Conservation (phyloP, 169 alveolate species). For the Plasmodium ovale region DNA sequence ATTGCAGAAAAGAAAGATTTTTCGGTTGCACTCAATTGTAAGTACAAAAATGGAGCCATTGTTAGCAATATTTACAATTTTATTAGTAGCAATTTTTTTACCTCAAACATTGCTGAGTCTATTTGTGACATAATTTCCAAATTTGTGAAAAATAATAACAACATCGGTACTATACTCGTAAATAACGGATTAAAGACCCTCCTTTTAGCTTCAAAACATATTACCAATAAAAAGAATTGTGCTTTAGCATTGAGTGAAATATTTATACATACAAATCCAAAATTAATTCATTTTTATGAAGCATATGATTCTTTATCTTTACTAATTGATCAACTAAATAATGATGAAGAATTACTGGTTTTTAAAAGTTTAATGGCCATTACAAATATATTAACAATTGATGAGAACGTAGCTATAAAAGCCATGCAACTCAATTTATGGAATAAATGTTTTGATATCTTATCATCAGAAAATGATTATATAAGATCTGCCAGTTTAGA, state of each 20-base stretch:
- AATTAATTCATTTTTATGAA: conserved; percentile 71
- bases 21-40: not conserved
- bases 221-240: conserved; percentile 57
- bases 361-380: conserved; percentile 73
- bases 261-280: conserved; percentile 68
- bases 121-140: conserved; percentile 61
- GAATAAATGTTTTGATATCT: conserved; percentile 62
- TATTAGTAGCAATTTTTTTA: conserved; percentile 64
- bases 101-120: conserved; percentile 69
- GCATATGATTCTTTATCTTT: conserved; percentile 75
- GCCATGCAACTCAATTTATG: conserved; percentile 72
- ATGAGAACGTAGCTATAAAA: conserved; percentile 67
- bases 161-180: conserved; percentile 59
- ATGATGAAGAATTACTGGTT: conserved; percentile 55
- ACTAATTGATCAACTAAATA: conserved; percentile 42
- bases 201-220: conserved; percentile 52
- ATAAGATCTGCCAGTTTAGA: conserved; percentile 65
- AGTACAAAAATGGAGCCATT: conserved; percentile 64
- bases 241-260: conserved; percentile 72
- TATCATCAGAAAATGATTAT: conserved; percentile 59
- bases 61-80: conserved; percentile 62
- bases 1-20: not conserved
- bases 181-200: conserved; percentile 69
- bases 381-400: conserved; percentile 72
- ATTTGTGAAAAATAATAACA: conserved; percentile 35